Evolutionary conservation across 1,284 basidiomycete genomes (phyloP), one percentile per base, ranked within the genome.

Genomic region (Inonotus hispidus): DNA sequence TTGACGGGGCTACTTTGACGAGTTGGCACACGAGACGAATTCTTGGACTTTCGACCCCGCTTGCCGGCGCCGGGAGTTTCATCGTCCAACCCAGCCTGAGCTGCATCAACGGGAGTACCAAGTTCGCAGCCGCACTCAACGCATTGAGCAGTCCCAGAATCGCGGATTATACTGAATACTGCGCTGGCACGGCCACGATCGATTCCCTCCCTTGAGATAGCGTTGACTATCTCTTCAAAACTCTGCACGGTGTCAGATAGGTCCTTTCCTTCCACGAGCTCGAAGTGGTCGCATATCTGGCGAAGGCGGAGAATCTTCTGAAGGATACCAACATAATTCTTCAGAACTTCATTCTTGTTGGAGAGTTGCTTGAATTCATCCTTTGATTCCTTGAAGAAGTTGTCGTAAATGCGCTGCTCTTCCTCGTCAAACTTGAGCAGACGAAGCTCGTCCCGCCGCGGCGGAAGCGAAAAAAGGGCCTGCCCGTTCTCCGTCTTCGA

Each of bases 321-420:
- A 66, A 99, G 75, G 68, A 99, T 97, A 57, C 95, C 94, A 62
- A 97, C 96, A 69, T 98, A 98, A 71, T 98, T 98, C 82, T 95
- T 95, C 86, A 93, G 93, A 55, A 97, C 88, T 72, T 95, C 92
- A 68, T 92, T 91, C 71, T 90, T 91, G 72, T 87, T 82, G 60
- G 89, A 84, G 64, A 98, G 80, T 71, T 93, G 88, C 66, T 85
- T 85, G 72, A 98, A 97, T 72, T 95, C 92, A 58, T 90, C 89
- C 74, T 93, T 93, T 63, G 92, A 95, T 71, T 91, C 88, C 60
- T 81, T 81, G 77, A 93, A 95, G 73, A 93, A 93, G 59, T 84
- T 84, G 68, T 93, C 84, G 75, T 99, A 99, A 53, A 97, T 87
- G 27, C 78, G 79, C 68, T 91, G 86, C 71, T 99, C 97, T 65